phyloP scores from a whole-genome alignment of 176 grass and related monocot genomes.

The Echinochloa phyllopogon region DNA sequence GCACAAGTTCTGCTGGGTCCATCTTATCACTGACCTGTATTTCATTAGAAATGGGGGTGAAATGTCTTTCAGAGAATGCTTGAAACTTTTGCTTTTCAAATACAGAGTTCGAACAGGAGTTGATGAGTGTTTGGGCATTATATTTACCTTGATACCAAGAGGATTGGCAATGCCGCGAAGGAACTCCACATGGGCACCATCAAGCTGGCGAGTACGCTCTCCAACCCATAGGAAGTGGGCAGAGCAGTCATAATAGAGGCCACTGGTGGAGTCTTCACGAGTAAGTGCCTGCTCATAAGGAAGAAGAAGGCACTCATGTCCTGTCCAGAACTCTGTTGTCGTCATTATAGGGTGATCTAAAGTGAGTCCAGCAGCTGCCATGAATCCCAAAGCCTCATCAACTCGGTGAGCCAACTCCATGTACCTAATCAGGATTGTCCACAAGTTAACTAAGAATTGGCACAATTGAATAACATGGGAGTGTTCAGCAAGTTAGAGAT shows the following conservation, averaged over 20 bases:
- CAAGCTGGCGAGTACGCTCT: constrained; percentile 92
- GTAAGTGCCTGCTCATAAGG: constrained; percentile 88
- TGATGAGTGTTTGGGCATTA: background rate
- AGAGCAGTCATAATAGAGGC: constrained; percentile 84
- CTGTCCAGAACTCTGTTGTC: constrained; percentile 92
- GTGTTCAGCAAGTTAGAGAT: background rate
- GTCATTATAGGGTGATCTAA: constrained; percentile 89
- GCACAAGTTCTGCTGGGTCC: constrained; percentile 87
- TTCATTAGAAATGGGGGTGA: background rate
- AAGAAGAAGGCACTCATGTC: constrained; percentile 91
- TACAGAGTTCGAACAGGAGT: constrained; percentile 7
- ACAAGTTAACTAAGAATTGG: constrained; percentile 24
- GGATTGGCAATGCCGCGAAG: constrained; percentile 86
- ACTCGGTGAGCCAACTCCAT: constrained; percentile 87
- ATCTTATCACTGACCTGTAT: constrained; percentile 90
- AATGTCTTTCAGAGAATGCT: constrained; percentile 1
- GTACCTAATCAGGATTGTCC: constrained; percentile 65
- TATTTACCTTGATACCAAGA: constrained; percentile 85
- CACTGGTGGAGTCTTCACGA: constrained; percentile 85
- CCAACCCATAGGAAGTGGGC: constrained; percentile 93
- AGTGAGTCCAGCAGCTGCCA: constrained; percentile 84
- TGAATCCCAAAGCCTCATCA: constrained; percentile 92
- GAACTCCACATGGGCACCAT: constrained; percentile 89
- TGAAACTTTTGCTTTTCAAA: background rate
- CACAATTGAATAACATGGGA: background rate